phyloP scores from a whole-genome alignment of 768 basidiomycete species.

The Amanita brunnescens region DNA sequence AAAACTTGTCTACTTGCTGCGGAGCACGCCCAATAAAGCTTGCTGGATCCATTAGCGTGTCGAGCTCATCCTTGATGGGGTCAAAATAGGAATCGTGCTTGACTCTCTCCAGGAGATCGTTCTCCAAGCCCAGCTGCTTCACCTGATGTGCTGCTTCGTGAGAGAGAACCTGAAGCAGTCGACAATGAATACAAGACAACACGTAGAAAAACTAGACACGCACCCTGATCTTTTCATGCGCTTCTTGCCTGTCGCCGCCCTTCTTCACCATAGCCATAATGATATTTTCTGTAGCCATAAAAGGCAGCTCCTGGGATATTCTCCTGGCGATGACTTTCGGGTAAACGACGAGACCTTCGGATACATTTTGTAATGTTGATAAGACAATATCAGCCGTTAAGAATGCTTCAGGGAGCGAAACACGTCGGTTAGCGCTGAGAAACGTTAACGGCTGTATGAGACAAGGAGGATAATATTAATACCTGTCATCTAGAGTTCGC shows the following conservation, averaged over 20 bases:
- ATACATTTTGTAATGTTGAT: conserved; percentile 92
- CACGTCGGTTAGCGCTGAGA: conserved; percentile 85
- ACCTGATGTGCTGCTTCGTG: conserved; percentile 94
- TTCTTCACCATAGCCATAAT: conserved; percentile 98
- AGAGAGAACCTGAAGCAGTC: conserved; percentile 58
- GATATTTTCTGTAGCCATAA: conserved; percentile 99
- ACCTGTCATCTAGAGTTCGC: conserved; percentile 95
- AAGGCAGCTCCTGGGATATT: conserved; percentile 91
- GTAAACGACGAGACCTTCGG: conserved; percentile 98
- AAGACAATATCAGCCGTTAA: conserved; percentile 95
- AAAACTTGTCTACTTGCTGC: conserved; percentile 86
- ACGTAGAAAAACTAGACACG: conserved; percentile 13
- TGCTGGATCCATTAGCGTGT: conserved; percentile 69
- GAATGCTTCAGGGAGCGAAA: conserved; percentile 95
- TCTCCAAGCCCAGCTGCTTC: conserved; percentile 89
- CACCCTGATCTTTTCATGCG: conserved; percentile 91
- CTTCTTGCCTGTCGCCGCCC: conserved; percentile 93
- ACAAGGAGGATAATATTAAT: not conserved
- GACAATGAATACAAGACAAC: not conserved
- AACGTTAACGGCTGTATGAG: not conserved
- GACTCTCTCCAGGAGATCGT: conserved; percentile 90
- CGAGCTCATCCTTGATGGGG: conserved; percentile 75
- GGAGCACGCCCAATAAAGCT: conserved; percentile 94
- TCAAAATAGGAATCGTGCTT: conserved; percentile 79
- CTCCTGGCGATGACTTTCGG: conserved; percentile 90